Percentiles rank a stretch among this genome's conserved stretches.
Evolutionary conservation across 1,284 basidiomycete species (phyloP).

Genomic region (Microbotryomycetes sp.): DNA sequence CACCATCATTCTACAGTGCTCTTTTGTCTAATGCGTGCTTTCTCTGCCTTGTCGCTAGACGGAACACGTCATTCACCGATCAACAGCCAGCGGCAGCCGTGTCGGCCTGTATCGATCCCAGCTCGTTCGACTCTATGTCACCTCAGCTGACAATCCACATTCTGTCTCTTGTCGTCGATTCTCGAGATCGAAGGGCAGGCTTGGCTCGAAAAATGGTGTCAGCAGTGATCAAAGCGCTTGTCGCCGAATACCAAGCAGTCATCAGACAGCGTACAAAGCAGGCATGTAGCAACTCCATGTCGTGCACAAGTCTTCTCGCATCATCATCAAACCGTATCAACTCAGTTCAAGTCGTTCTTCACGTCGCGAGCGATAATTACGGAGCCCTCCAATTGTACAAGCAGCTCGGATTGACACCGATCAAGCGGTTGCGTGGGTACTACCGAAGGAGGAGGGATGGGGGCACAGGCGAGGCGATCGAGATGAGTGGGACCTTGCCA

Average conservation of each 20-base stretch:
- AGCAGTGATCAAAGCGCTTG: neutral
- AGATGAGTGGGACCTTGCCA: neutral
- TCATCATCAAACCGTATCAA: neutral
- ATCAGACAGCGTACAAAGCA: too few relatives aligned
- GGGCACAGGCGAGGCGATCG: neutral
- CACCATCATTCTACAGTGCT: neutral
- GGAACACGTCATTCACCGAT: neutral
- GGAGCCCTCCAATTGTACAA: neutral
- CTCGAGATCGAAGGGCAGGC: neutral
- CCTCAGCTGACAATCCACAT: neutral
- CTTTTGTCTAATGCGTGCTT: neutral
- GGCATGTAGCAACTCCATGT: too few relatives aligned
- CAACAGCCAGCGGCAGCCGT: neutral
- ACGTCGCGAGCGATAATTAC: neutral
- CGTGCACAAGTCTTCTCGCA: too few relatives aligned
- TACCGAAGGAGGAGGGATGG: neutral
- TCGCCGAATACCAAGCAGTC: too few relatives aligned
- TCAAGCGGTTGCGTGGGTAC: neutral
- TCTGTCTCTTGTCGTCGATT: neutral
- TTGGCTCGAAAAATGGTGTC: neutral
- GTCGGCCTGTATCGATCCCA: neutral
- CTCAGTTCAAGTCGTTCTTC: neutral
- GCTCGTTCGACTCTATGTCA: neutral
- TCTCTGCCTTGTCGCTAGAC: neutral
- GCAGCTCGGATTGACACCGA: neutral